phyloP scores from a whole-genome alignment of 441 rosid genomes.

The Francoa sonchifolia region DNA sequence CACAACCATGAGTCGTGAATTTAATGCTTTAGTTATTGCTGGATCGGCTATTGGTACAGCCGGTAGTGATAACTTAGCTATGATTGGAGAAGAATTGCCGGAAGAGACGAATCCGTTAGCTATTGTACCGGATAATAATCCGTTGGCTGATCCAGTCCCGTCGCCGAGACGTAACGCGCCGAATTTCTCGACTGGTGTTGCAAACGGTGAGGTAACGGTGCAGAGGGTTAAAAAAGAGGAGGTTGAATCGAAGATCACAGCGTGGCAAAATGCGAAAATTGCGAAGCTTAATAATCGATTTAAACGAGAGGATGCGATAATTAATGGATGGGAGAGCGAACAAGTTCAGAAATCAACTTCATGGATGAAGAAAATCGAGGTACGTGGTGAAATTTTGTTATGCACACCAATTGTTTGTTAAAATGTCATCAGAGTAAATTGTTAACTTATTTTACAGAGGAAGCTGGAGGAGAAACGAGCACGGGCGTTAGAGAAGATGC shows the following conservation, averaged over 20 bases:
- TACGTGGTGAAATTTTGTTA: too few relatives aligned
- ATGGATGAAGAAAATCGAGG: conserved; percentile 95
- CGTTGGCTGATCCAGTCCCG: conserved; percentile 13
- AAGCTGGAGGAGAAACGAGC: conserved; percentile 83
- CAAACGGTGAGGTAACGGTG: conserved; percentile 26
- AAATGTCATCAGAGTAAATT: too few relatives aligned
- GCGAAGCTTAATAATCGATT: conserved; percentile 78
- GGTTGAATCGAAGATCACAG: conserved; percentile 48
- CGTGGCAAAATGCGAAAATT: conserved; percentile 83
- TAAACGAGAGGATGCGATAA: conserved; percentile 82
- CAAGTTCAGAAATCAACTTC: conserved; percentile 63
- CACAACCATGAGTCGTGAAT: conserved; percentile 78
- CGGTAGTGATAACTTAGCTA: conserved; percentile 23
- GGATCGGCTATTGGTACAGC: conserved; percentile 44
- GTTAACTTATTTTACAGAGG: conserved; percentile 67
- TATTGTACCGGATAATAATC: conserved; percentile 53
- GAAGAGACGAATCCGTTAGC: conserved; percentile 78
- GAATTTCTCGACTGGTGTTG: too few relatives aligned
- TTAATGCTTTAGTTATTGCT: conserved; percentile 78
- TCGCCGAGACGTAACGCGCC: conserved; percentile 18
- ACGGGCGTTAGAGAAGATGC: conserved; percentile 76
- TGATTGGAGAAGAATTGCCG: conserved; percentile 55
- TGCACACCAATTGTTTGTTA: too few relatives aligned
- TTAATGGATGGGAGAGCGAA: conserved; percentile 80
- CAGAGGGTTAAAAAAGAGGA: conserved; percentile 56